A percentile compares a stretch with the other conserved stretches of the same genome.
These are phyloP conservation scores for Nakazawaea ambrosiae DNA, from an alignment of 805 yeast genomes.

Conservation along the genomic window DNA sequence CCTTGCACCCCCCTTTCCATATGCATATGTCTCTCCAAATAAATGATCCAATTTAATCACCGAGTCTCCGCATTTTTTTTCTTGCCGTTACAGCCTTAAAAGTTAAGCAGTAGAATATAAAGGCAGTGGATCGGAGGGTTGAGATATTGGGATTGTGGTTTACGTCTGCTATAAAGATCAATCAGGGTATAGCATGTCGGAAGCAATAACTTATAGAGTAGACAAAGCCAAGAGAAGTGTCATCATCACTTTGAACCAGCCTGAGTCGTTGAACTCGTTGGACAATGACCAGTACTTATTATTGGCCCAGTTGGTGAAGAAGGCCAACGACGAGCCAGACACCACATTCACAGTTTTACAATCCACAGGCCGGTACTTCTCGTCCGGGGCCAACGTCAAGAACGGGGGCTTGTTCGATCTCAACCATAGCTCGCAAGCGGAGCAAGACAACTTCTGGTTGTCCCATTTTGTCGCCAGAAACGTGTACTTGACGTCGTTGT, in stretches of 20 bases:
- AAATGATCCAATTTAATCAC: too few species aligned
- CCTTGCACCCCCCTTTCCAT: too few species aligned
- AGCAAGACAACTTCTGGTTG: slow-evolving; percentile 33
- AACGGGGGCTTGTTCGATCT: slow-evolving; percentile 13
- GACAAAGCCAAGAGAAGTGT: slow-evolving; percentile 33
- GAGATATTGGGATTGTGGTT: too few species aligned
- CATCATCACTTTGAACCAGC: slow-evolving; percentile 60
- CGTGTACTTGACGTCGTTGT: slow-evolving; percentile 57
- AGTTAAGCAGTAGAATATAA: too few species aligned
- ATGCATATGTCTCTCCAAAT: too few species aligned
- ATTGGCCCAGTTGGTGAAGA: slow-evolving; percentile 50
- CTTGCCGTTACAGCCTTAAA: too few species aligned
- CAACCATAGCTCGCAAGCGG: slow-evolving; percentile 9
- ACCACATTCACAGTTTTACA: slow-evolving; percentile 62
- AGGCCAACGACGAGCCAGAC: slow-evolving; percentile 55
- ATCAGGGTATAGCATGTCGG: too few species aligned
- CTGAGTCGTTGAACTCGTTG: slow-evolving; percentile 59
- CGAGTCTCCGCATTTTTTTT: too few species aligned
- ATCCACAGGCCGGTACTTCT: slow-evolving; percentile 68
- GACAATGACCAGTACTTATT: slow-evolving; percentile 55
- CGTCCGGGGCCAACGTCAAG: slow-evolving; percentile 78
- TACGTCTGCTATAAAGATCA: too few species aligned
- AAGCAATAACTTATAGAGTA: slow-evolving; percentile 1
- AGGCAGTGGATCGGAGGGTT: too few species aligned
- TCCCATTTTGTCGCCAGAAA: slow-evolving; percentile 63